Evolutionary conservation across 768 basidiomycete genomes (phyloP).

Genomic region (Dentipellis fragilis): DNA sequence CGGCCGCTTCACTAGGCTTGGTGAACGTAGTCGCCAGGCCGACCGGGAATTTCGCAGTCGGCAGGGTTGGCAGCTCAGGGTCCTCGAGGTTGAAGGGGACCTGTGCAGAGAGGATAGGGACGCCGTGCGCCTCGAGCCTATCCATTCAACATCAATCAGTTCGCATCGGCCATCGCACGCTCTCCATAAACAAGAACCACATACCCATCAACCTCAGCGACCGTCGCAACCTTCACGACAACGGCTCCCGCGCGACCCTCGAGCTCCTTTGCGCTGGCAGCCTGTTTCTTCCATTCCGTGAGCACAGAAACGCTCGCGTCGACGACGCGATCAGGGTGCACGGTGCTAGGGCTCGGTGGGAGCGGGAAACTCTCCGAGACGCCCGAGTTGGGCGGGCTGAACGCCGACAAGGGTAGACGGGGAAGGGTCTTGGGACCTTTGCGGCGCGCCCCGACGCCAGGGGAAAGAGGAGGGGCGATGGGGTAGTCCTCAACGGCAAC

Average conservation of each 20-base stretch:
- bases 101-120: conserved; percentile 39
- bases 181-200: conserved; percentile 14
- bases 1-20: conserved; percentile 34
- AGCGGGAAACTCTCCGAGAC: conserved; percentile 58
- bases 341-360: conserved; percentile 55
- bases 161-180: not conserved
- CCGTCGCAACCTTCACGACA: conserved; percentile 23
- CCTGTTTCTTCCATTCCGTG: conserved; percentile 43
- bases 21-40: conserved; percentile 52
- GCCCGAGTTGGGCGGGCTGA: conserved; percentile 60
- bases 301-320: conserved; percentile 54
- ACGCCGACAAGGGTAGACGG: conserved; percentile 65
- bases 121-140: conserved; percentile 12
- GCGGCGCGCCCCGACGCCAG: conserved; percentile 39
- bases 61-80: conserved; percentile 27
- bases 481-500: conserved; percentile 7
- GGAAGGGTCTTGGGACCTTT: conserved; percentile 60
- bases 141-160: not conserved
- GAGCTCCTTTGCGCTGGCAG: conserved; percentile 28
- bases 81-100: conserved; percentile 53
- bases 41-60: conserved; percentile 30
- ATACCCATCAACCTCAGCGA: conserved; percentile 32
- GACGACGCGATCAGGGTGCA: conserved; percentile 53
- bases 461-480: conserved; percentile 25
- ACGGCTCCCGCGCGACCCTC: conserved; percentile 39